Evolutionary conservation across 1,139 yeast genomes (phyloP).

Genomic region (Sugiyamaella sp.): DNA sequence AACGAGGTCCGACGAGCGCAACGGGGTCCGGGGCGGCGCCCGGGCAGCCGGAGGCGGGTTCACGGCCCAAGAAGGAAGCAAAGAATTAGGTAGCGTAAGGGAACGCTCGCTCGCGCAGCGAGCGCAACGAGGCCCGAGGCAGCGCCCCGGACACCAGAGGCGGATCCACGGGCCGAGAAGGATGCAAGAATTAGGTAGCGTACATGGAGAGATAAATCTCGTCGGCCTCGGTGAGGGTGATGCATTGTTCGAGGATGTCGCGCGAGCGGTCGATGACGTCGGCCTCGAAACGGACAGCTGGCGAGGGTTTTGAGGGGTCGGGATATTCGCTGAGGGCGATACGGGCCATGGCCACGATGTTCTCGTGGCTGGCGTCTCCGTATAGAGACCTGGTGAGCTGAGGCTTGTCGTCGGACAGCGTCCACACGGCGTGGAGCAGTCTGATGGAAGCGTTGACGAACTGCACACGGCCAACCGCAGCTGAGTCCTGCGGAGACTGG

Average conservation of each 20-base stretch:
- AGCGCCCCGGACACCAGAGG: constrained; percentile 16
- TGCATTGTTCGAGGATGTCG: constrained; percentile 67
- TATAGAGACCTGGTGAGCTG: constrained; percentile 25
- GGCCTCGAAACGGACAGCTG: constrained; percentile 60
- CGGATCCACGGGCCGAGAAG: not conserved
- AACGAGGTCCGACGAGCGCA: no score
- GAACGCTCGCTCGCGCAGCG: constrained; percentile 9
- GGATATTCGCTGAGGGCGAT: constrained; percentile 53
- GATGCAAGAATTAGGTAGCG: not conserved
- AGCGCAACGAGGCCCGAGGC: constrained; percentile 8
- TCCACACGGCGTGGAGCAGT: constrained; percentile 33
- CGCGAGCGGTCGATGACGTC: constrained; percentile 70
- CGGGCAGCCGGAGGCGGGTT: no score
- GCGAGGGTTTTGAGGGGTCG: constrained; percentile 50
- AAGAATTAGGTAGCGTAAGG: no score
- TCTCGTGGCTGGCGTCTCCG: constrained; percentile 44
- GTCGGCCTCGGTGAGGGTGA: constrained; percentile 81
- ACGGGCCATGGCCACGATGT: constrained; percentile 56
- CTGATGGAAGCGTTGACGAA: constrained; percentile 31
- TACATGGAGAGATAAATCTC: constrained; percentile 52
- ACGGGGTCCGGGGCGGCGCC: no score
- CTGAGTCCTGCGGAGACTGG: constrained; percentile 20
- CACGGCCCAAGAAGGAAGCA: no score
- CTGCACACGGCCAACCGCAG: constrained; percentile 13
- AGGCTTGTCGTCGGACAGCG: constrained; percentile 25